Evolutionary conservation across 768 basidiomycete species (phyloP).

Genomic region (Mycena chlorophos): DNA sequence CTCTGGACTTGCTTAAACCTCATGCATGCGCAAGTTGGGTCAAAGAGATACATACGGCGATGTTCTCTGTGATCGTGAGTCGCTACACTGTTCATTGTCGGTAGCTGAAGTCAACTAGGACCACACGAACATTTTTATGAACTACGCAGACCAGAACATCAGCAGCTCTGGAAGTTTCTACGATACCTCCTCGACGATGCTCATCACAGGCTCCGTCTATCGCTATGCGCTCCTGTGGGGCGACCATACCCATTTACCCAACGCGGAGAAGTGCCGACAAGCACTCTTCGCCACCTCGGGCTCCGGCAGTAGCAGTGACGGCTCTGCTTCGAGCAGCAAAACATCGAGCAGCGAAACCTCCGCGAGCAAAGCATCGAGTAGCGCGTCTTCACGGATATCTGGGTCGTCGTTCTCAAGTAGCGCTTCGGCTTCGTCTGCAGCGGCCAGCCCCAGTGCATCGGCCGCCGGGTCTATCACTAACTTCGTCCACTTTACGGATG

Average conservation of each 20-base stretch:
- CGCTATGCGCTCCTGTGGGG: slow-evolving; percentile 59
- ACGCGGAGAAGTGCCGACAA: slow-evolving; percentile 58
- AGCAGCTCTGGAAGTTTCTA: slow-evolving; percentile 52
- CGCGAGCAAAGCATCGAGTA: too few relatives aligned
- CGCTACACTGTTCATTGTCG: background rate
- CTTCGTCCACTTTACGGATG: slow-evolving; percentile 49
- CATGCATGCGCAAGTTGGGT: slow-evolving; percentile 69
- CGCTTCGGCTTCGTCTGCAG: slow-evolving; percentile 15
- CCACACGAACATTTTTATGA: slow-evolving; percentile 55
- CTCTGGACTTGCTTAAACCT: too few relatives aligned
- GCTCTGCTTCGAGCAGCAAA: slow-evolving; percentile 4
- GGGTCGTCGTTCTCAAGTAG: too few relatives aligned
- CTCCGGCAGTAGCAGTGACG: background rate
- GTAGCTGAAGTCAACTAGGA: slow-evolving; percentile 35
- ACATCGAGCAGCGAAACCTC: too few relatives aligned
- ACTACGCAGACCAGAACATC: slow-evolving; percentile 61
- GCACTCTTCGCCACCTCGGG: slow-evolving; percentile 33
- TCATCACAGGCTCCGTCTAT: slow-evolving; percentile 78
- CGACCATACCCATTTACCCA: slow-evolving; percentile 49
- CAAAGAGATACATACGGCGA: slow-evolving; percentile 69
- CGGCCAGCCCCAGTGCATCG: slow-evolving; percentile 15
- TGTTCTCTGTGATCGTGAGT: slow-evolving; percentile 63
- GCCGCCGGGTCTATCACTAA: slow-evolving; percentile 14
- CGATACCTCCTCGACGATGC: slow-evolving; percentile 71
- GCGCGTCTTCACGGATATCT: too few relatives aligned